Conservation (phyloP, 768 basidiomycete genomes). For the Pisolithus microcarpus region DNA sequence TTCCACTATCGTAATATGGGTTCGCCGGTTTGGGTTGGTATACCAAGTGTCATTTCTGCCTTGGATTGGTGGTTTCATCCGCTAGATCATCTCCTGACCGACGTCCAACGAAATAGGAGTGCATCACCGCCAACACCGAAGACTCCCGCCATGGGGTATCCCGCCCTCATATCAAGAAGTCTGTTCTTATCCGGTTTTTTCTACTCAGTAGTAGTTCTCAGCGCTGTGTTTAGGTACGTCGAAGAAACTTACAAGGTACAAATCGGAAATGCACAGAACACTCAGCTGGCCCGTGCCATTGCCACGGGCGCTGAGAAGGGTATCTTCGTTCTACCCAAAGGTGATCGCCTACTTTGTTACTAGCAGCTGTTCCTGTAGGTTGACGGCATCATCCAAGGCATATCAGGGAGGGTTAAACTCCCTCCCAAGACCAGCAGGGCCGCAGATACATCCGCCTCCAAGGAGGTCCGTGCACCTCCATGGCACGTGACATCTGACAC, state of each 20-base stretch:
- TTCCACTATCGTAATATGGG: background rate
- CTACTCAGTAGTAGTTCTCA: constrained; percentile 10
- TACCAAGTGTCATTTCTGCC: background rate
- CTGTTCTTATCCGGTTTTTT: constrained; percentile 21
- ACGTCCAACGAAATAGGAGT: constrained; percentile 52
- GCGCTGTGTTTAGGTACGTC: constrained; percentile 52
- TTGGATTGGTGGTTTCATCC: constrained; percentile 5
- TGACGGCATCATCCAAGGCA: constrained; percentile 24
- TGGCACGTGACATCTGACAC: constrained; percentile 18
- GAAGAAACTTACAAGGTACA: constrained; percentile 77
- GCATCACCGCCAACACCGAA: constrained; percentile 64
- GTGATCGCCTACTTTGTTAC: constrained; percentile 29
- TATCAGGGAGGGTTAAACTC: constrained; percentile 56
- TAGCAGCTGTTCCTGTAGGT: constrained; percentile 1
- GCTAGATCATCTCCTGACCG: constrained; percentile 15
- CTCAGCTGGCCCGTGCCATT: constrained; percentile 77
- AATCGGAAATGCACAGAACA: constrained; percentile 70
- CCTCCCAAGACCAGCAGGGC: constrained; percentile 51
- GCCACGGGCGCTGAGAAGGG: constrained; percentile 75
- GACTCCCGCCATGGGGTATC: constrained; percentile 82
- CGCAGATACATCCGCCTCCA: constrained; percentile 45
- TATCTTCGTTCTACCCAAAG: constrained; percentile 84
- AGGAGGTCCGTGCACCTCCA: constrained; percentile 41
- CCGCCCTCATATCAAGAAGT: constrained; percentile 92
- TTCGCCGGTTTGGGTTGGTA: too few species aligned